phyloP scores from a whole-genome alignment of 2,329 filamentous ascomycete species.

The Cordyceps militaris region DNA sequence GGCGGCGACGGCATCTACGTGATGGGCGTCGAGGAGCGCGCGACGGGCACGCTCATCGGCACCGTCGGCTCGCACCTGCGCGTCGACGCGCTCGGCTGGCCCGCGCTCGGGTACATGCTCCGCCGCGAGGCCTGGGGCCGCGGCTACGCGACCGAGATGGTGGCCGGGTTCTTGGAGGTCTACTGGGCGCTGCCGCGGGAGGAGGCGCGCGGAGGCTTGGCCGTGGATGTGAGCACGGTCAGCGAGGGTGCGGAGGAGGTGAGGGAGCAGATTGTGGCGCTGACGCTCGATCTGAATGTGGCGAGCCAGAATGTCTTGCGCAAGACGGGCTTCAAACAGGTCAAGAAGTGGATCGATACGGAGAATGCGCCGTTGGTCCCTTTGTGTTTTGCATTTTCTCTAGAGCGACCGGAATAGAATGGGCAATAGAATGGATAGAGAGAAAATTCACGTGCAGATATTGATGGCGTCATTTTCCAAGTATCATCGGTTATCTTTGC shows the following conservation, averaged over 20 bases:
- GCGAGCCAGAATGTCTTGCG: conserved; percentile 49
- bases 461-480: too few relatives aligned
- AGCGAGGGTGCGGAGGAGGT: background rate
- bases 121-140: conserved; percentile 46
- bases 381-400: background rate
- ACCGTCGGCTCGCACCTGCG: conserved; percentile 36
- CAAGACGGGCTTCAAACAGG: conserved; percentile 48
- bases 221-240: conserved; percentile 21
- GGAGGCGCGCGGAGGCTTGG: conserved; percentile 37
- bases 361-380: conserved; percentile 3
- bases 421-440: background rate
- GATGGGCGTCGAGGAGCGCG: conserved; percentile 43
- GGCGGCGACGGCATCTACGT: conserved; percentile 48
- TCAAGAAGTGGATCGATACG: conserved; percentile 29
- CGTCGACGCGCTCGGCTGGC: conserved; percentile 41
- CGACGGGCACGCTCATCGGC: conserved; percentile 45
- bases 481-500: too few relatives aligned
- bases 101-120: conserved; percentile 53
- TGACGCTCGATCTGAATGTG: conserved; percentile 42
- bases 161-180: conserved; percentile 36
- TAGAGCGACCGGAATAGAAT: background rate
- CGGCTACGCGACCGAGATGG: conserved; percentile 51
- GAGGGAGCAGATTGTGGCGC: conserved; percentile 37
- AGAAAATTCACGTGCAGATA: too few relatives aligned
- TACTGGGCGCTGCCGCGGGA: conserved; percentile 45